These are phyloP conservation scores for Cercospora beticola DNA, from an alignment of 2,329 filamentous ascomycete species.

Conservation along the genomic window DNA sequence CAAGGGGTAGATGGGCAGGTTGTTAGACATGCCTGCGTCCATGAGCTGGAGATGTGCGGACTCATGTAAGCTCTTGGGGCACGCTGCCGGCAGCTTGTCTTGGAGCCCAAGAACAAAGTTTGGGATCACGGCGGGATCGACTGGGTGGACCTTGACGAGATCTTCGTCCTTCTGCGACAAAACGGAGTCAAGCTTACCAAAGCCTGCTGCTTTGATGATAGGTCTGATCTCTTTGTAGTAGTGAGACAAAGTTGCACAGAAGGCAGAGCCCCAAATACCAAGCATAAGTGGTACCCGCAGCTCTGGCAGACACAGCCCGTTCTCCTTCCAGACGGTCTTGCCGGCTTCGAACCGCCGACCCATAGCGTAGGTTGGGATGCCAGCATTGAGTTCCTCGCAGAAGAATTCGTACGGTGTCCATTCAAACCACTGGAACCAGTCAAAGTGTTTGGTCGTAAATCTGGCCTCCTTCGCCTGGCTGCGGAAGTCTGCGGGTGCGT, in stretches of 20 bases:
- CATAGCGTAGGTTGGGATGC: conserved; percentile 92
- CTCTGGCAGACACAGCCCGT: conserved; percentile 75
- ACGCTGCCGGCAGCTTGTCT: conserved; percentile 68
- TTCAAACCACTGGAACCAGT: conserved; percentile 99
- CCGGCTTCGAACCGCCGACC: conserved; percentile 80
- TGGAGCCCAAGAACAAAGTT: conserved; percentile 86
- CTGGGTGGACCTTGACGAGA: conserved; percentile 87
- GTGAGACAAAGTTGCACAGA: conserved; percentile 91
- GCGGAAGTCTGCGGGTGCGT: conserved; percentile 47
- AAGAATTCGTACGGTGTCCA: conserved; percentile 94
- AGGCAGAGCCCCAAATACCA: conserved; percentile 95
- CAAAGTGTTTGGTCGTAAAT: conserved; percentile 45
- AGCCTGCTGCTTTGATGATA: conserved; percentile 70
- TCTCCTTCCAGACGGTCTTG: conserved; percentile 60
- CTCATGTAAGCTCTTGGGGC: conserved; percentile 73
- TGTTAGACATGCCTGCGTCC: conserved; percentile 99
- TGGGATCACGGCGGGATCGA: conserved; percentile 85
- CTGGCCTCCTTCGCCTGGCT: conserved; percentile 37
- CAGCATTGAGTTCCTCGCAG: conserved; percentile 85
- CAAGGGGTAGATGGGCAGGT: conserved; percentile 91
- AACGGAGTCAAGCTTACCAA: conserved; percentile 73
- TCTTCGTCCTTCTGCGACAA: conserved; percentile 81
- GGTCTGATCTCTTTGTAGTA: conserved; percentile 96
- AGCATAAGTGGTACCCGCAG: conserved; percentile 78
- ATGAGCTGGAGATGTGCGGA: conserved; percentile 67